These are phyloP conservation scores for Toxicodendron radicans DNA, from an alignment of 345 rosid species.

Conservation along the genomic window DNA sequence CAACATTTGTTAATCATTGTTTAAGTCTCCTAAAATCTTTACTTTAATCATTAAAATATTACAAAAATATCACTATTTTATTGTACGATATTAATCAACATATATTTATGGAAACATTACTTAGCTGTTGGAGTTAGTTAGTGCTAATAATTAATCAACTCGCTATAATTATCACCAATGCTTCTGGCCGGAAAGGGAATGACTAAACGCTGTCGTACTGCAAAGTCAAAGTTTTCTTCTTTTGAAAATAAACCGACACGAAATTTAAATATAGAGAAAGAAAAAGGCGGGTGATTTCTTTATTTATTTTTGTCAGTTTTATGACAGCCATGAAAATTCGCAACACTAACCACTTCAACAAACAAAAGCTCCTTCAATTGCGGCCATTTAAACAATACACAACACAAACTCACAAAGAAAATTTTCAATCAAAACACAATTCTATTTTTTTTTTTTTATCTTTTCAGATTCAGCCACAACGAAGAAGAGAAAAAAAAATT, in stretches of 20 bases:
- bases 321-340: constrained; percentile 59
- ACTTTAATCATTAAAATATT: too few species aligned
- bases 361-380: constrained; percentile 18
- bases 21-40: too few species aligned
- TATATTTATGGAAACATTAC: too few species aligned
- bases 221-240: neutral
- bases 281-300: constrained; percentile 12
- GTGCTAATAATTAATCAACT: too few species aligned
- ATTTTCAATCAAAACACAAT: neutral
- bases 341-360: constrained; percentile 13
- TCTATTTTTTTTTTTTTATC: neutral
- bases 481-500: constrained; percentile 14
- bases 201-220: neutral
- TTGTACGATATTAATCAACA: too few species aligned
- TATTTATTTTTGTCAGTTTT: neutral
- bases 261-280: neutral
- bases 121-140: too few species aligned
- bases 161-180: too few species aligned
- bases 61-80: too few species aligned
- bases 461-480: constrained; percentile 6
- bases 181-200: too few species aligned
- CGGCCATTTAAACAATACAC: constrained; percentile 15
- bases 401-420: neutral
- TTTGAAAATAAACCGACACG: neutral
- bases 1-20: too few species aligned